phyloP scores from a whole-genome alignment of 108 stramenopile species.

The Cyclostephanos tholiformis region DNA sequence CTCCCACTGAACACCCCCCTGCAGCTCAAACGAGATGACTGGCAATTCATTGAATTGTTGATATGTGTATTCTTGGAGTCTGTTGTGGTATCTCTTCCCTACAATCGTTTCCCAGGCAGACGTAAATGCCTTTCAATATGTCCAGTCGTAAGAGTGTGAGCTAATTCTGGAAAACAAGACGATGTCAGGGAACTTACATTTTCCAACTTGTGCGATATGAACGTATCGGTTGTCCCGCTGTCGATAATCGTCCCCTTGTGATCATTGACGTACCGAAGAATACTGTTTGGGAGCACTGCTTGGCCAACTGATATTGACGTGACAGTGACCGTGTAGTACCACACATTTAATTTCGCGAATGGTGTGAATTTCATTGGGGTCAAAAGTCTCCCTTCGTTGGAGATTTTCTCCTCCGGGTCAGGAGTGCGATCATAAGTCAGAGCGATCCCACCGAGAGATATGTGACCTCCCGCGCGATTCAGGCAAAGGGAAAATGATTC shows the following conservation, averaged over 20 bases:
- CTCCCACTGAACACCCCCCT: conserved; percentile 45
- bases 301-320: conserved; percentile 37
- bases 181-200: conserved; percentile 10
- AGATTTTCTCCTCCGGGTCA: neutral
- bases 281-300: conserved; percentile 17
- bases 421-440: conserved; percentile 40
- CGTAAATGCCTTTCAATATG: conserved; percentile 44
- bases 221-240: conserved; percentile 96
- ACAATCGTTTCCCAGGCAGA: conserved; percentile 64
- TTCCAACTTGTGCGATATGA: conserved; percentile 67
- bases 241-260: conserved; percentile 96
- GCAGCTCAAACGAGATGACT: conserved; percentile 55
- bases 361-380: conserved; percentile 63
- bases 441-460: conserved; percentile 66
- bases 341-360: conserved; percentile 51
- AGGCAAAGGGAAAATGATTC: conserved; percentile 76
- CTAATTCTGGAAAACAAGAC: neutral
- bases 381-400: conserved; percentile 30
- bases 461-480: conserved; percentile 51
- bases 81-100: conserved; percentile 47
- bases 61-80: conserved; percentile 53
- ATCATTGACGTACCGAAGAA: conserved; percentile 53
- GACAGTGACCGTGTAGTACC: conserved; percentile 53
- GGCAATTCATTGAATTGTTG: conserved; percentile 63
- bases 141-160: neutral